Evolutionary conservation across 129 eudicot genomes (phyloP).

Genomic region (Smallanthus sonchifolius): DNA sequence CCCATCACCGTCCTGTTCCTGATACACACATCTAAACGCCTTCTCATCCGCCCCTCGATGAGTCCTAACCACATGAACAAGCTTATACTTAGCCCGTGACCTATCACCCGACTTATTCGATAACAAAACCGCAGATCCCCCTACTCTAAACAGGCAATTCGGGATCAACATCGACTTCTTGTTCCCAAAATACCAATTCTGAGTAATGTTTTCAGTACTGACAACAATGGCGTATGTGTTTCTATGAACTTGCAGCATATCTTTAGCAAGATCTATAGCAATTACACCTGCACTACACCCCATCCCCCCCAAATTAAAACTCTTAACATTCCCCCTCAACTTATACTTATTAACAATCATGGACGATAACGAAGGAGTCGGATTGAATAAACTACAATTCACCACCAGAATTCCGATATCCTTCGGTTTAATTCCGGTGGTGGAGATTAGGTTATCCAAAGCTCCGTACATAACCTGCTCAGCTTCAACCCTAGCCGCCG

Average conservation of each 20-base stretch:
- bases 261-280: conserved; percentile 60
- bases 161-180: conserved; percentile 73
- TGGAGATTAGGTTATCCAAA: conserved; percentile 39
- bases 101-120: conserved; percentile 50
- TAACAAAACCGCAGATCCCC: conserved; percentile 58
- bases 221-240: conserved; percentile 62
- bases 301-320: conserved; percentile 72
- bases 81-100: conserved; percentile 58
- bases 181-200: conserved; percentile 80
- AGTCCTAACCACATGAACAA: conserved; percentile 66
- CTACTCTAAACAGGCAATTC: conserved; percentile 65
- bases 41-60: conserved; percentile 71
- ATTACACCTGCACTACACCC: conserved; percentile 81
- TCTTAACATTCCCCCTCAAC: conserved; percentile 58
- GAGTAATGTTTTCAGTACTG: conserved; percentile 66
- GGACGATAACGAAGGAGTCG: conserved; percentile 61
- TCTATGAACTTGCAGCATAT: conserved; percentile 59
- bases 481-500: conserved; percentile 69
- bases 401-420: conserved; percentile 69
- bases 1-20: conserved; percentile 55
- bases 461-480: conserved; percentile 80
- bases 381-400: conserved; percentile 73
- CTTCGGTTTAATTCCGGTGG: conserved; percentile 49
- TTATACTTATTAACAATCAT: conserved; percentile 78
- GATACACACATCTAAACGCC: conserved; percentile 64